Evolutionary conservation across 768 basidiomycete genomes (phyloP), one percentile per base, ranked within the genome.

Genomic region (Fistulinella prunicolor): DNA sequence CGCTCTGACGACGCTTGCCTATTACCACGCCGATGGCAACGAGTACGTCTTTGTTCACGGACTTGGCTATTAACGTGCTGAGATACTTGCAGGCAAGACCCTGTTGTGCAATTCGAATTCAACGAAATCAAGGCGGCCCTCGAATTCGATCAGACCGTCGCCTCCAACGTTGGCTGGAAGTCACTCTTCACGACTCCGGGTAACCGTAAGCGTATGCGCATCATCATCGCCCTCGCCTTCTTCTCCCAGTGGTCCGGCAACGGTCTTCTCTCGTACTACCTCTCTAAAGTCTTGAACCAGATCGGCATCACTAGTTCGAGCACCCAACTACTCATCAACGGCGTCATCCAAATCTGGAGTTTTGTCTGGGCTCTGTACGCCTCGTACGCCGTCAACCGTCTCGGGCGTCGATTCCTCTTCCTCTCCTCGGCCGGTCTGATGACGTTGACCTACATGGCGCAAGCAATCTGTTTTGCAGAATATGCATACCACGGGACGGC

Each of bases 161-260:
- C 75, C 16, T 62, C 73, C 42, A 81, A 80, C 53, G 69, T 86
- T 36, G 83, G 82, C 50, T 91, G 83, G 83, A 81, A 77, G 58
- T 74, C 84, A 3, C 76, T 93, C 55, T 67, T 89, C 61, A 58
- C 71, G 35, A 87, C 78, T 38, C 65, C 74, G 23, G 89, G 88
- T 43, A 92, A 92, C 76, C 72, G 80, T 53, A 82, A 74, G 66
- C 86, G 90, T 48, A 77, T 91, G 76, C 69, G 77, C 46, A 85
- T 90, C 65, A 85, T 91, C 64, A 63, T 86, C 53, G 84, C 83
- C 39, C 71, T 90, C 46, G 86, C 85, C 39, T 86, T 86, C 77
- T 89, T 90, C 77, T 89, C 86, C 3, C 85, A 88, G 58, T 89
- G 86, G 88, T 89, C 85, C 9, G 88, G 86, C 12, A 89, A 89